phyloP scores from a whole-genome alignment of 805 yeast genomes.

The Metschnikowia arizonensis region DNA sequence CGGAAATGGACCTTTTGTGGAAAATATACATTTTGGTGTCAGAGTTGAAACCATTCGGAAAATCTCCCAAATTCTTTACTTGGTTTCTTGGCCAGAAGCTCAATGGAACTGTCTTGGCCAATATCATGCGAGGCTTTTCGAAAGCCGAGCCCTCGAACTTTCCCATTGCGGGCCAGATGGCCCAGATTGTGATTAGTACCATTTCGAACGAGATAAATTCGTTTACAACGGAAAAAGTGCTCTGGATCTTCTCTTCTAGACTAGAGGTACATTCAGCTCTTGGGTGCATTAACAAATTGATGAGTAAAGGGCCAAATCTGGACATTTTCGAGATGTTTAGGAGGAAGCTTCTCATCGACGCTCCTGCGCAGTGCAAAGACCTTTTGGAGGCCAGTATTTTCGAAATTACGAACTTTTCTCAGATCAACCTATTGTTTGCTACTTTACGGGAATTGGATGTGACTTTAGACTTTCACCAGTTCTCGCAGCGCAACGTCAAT shows the following conservation, averaged over 20 bases:
- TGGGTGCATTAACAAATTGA: conserved; percentile 4
- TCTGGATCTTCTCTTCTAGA: conserved; percentile 31
- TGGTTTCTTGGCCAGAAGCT: conserved; percentile 12
- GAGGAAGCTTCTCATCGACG: conserved; percentile 45
- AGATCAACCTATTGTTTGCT: conserved; percentile 44
- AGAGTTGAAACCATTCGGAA: conserved; percentile 28
- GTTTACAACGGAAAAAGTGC: conserved; percentile 18
- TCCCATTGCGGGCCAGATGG: neutral
- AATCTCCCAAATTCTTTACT: conserved; percentile 20
- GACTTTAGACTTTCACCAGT: conserved; percentile 16
- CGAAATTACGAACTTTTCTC: conserved; percentile 35
- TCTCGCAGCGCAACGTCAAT: conserved; percentile 17
- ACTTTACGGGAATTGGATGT: conserved; percentile 46
- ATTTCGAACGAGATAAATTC: conserved; percentile 34
- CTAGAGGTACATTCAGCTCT: conserved; percentile 39
- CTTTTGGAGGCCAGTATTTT: conserved; percentile 46
- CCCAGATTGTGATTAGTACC: conserved; percentile 20
- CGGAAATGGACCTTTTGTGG: conserved; percentile 41
- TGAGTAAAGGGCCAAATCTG: conserved; percentile 11
- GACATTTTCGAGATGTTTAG: conserved; percentile 42
- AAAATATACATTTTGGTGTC: conserved; percentile 46
- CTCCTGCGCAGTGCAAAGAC: conserved; percentile 50
- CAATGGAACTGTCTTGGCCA: neutral
- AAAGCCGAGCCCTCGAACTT: neutral
- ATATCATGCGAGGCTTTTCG: neutral